These are phyloP conservation scores for Myrica gale DNA, from an alignment of 306 rosid species.

Conservation along the genomic window DNA sequence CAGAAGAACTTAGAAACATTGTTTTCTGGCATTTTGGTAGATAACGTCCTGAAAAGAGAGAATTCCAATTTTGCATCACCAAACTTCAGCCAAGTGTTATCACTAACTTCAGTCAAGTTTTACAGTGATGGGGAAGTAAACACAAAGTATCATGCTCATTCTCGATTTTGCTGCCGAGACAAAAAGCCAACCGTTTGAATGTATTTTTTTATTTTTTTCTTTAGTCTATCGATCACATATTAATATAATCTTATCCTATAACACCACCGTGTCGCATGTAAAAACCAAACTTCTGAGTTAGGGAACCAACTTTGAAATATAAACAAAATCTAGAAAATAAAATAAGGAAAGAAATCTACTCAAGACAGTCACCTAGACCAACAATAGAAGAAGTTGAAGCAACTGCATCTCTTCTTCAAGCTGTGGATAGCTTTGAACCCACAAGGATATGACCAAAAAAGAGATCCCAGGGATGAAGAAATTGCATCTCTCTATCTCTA, in stretches of 20 bases:
- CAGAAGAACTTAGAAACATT: not conserved
- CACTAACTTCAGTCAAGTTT: too few relatives aligned
- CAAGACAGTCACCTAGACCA: not conserved
- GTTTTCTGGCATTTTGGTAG: not conserved
- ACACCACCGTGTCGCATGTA: not conserved
- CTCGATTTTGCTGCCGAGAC: not conserved
- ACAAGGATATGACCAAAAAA: not conserved
- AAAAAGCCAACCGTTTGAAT: not conserved
- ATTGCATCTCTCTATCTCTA: too few relatives aligned
- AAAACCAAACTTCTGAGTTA: not conserved
- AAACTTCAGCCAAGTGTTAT: not conserved
- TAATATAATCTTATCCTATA: too few relatives aligned
- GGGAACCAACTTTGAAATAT: not conserved
- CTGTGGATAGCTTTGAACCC: not conserved
- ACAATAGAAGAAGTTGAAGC: not conserved
- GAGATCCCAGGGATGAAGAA: not conserved
- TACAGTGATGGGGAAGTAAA: not conserved
- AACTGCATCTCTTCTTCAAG: not conserved
- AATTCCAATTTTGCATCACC: not conserved
- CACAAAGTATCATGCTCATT: not conserved
- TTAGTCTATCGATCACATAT: too few relatives aligned
- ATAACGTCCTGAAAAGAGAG: not conserved
- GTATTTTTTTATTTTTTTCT: too few relatives aligned
- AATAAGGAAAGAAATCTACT: not conserved
- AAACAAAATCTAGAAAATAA: not conserved